A percentile compares a stretch with the other conserved stretches of the same genome.
These are phyloP conservation scores for Craspedostauros australis DNA, from an alignment of 108 stramenopile genomes.

Conservation along the genomic window DNA sequence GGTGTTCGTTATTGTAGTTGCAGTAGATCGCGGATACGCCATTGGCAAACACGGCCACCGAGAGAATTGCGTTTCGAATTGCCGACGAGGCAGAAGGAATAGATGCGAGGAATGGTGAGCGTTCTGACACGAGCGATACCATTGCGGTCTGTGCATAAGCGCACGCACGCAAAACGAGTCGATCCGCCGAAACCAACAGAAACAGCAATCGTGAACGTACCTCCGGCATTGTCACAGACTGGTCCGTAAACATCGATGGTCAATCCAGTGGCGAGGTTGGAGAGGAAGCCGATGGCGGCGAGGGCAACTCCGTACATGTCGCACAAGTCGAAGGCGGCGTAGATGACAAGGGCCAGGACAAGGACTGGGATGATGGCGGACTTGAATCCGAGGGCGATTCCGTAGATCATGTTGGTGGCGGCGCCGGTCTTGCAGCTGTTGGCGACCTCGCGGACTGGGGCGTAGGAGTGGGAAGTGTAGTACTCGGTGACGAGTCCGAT, in stretches of 20 bases:
- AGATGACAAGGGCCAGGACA: conserved; percentile 90
- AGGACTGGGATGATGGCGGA: conserved; percentile 96
- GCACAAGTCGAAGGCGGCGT: conserved; percentile 82
- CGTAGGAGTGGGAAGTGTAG: conserved; percentile 95
- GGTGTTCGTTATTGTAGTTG: neutral
- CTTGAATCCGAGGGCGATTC: conserved; percentile 96
- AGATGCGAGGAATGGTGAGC: neutral
- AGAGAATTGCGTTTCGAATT: neutral
- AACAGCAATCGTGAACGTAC: conserved; percentile 26
- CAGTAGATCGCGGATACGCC: no score
- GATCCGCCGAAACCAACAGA: no score
- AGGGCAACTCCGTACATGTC: conserved; percentile 97
- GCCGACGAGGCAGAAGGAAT: neutral
- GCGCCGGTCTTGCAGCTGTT: conserved; percentile 94
- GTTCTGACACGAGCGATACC: neutral
- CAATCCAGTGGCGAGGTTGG: conserved; percentile 96
- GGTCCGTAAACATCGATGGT: conserved; percentile 99
- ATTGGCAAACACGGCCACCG: no score
- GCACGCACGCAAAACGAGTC: no score
- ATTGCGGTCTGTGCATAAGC: no score
- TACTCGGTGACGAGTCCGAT: conserved; percentile 98
- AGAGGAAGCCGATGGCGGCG: conserved; percentile 97
- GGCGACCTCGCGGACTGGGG: conserved; percentile 92
- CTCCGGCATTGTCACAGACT: conserved; percentile 98
- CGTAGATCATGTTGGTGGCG: conserved; percentile 99